A percentile compares a stretch with the other conserved stretches of the same genome.
Conservation (phyloP, 768 basidiomycete genomes). For the Xanthoconium purpureum region DNA sequence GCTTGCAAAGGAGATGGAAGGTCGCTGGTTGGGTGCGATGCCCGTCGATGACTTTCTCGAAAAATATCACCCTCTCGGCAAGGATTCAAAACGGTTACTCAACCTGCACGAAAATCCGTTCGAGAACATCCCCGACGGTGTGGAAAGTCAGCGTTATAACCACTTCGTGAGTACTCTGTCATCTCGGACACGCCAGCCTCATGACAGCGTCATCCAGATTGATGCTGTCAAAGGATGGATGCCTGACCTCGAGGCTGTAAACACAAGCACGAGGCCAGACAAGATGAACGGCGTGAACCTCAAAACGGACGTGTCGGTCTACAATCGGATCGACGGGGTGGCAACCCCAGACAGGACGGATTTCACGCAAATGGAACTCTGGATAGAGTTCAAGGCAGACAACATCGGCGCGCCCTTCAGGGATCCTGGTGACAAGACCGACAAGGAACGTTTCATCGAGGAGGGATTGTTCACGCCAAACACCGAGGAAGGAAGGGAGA, state of each 20-base stretch:
- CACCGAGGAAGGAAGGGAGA: not conserved
- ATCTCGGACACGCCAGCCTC: not conserved
- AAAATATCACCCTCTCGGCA: not conserved
- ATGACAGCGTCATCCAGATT: not conserved
- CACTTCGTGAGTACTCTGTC: not conserved
- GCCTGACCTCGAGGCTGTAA: not conserved
- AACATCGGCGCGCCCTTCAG: not conserved
- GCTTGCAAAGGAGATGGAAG: not conserved
- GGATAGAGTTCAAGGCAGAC: constrained; percentile 5
- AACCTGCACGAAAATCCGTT: not conserved
- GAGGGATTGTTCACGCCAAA: not conserved
- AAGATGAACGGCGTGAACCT: not conserved
- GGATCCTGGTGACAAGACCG: not conserved
- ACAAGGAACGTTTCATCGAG: not conserved
- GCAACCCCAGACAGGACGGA: not conserved
- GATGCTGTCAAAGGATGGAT: not conserved
- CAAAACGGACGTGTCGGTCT: constrained; percentile 1
- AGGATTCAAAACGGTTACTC: not conserved
- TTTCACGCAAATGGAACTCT: constrained; percentile 4
- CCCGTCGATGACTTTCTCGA: not conserved
- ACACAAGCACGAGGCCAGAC: constrained; percentile 1
- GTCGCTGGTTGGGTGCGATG: not conserved
- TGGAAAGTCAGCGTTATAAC: not conserved
- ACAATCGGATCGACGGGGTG: not conserved
- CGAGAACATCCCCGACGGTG: not conserved